phyloP scores from a whole-genome alignment of 495 filamentous ascomycete species.

The Parachaetomium inaequale region DNA sequence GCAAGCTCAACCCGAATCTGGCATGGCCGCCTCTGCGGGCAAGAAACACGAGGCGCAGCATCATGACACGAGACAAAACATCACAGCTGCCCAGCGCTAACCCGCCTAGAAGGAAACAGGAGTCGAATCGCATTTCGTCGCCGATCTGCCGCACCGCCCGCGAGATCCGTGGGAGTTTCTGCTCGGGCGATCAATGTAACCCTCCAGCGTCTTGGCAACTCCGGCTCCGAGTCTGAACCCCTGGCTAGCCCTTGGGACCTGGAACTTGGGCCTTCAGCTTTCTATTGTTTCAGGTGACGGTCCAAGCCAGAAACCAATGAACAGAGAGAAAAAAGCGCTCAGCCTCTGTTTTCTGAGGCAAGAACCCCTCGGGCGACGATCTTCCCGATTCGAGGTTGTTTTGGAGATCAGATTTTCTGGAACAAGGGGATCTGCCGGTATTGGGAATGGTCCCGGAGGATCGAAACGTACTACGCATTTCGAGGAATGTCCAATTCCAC shows the following conservation, averaged over 20 bases:
- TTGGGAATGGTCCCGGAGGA: neutral
- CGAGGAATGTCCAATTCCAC: no score
- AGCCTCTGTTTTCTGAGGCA: constrained; percentile 2
- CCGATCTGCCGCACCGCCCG: neutral
- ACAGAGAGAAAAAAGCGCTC: neutral
- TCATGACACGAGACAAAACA: constrained; percentile 10
- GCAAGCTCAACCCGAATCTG: constrained; percentile 4
- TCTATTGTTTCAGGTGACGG: constrained; percentile 1
- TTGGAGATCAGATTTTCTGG: constrained; percentile 11
- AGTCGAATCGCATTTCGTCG: constrained; percentile 7
- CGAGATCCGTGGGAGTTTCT: neutral
- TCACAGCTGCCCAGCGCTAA: neutral
- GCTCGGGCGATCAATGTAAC: constrained; percentile 6
- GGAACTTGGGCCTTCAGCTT: constrained; percentile 8
- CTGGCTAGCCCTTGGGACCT: neutral
- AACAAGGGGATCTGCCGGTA: neutral
- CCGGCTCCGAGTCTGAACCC: neutral
- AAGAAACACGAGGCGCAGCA: constrained; percentile 11
- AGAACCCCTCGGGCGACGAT: neutral
- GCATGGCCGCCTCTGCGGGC: neutral
- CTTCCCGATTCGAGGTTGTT: constrained; percentile 1
- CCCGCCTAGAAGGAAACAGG: neutral
- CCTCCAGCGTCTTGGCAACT: neutral
- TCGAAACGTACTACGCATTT: neutral
- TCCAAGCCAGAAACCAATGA: neutral